Evolutionary conservation across 2,329 filamentous ascomycete species (phyloP).

Genomic region (Elsinoe necatrix): DNA sequence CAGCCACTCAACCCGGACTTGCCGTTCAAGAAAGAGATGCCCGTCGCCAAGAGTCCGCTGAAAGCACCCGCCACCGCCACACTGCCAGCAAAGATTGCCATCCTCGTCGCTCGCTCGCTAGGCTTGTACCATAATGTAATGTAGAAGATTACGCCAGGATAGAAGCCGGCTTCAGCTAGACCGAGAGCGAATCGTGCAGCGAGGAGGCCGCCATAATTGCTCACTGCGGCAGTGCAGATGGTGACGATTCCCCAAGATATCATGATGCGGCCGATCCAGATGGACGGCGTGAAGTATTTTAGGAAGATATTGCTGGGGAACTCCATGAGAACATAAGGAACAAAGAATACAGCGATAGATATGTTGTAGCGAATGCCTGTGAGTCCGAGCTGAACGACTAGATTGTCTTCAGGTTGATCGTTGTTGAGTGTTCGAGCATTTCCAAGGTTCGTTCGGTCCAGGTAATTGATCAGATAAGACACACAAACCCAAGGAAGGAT

Average conservation of each 20-base stretch:
- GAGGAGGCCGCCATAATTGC: slow-evolving; percentile 14
- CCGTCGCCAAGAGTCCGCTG: slow-evolving; percentile 49
- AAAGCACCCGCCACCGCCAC: slow-evolving; percentile 49
- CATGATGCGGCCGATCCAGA: slow-evolving; percentile 23
- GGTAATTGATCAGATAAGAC: slow-evolving; percentile 15
- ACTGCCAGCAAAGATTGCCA: slow-evolving; percentile 47
- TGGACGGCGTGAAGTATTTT: slow-evolving; percentile 24
- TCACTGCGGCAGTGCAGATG: slow-evolving; percentile 16
- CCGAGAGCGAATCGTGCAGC: slow-evolving; percentile 29
- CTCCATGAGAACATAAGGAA: slow-evolving; percentile 31
- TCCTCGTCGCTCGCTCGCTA: slow-evolving; percentile 49
- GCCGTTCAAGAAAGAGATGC: slow-evolving; percentile 36
- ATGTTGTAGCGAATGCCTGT: slow-evolving; percentile 14
- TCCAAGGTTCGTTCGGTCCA: slow-evolving; percentile 15
- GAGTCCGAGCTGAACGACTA: slow-evolving; percentile 10
- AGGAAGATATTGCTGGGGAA: slow-evolving; percentile 24
- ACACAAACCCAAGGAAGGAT: slow-evolving; percentile 13
- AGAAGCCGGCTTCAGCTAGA: slow-evolving; percentile 35
- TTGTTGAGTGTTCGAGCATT: slow-evolving; percentile 17
- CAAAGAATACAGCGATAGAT: slow-evolving; percentile 24
- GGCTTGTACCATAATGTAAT: slow-evolving; percentile 46
- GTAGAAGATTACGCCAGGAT: slow-evolving; percentile 26
- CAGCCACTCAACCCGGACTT: slow-evolving; percentile 35
- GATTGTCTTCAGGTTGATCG: slow-evolving; percentile 14
- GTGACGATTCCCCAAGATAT: slow-evolving; percentile 17